These are phyloP conservation scores for Hymenoscyphus fraxineus DNA, from an alignment of 2,329 filamentous ascomycete species.

Conservation along the genomic window DNA sequence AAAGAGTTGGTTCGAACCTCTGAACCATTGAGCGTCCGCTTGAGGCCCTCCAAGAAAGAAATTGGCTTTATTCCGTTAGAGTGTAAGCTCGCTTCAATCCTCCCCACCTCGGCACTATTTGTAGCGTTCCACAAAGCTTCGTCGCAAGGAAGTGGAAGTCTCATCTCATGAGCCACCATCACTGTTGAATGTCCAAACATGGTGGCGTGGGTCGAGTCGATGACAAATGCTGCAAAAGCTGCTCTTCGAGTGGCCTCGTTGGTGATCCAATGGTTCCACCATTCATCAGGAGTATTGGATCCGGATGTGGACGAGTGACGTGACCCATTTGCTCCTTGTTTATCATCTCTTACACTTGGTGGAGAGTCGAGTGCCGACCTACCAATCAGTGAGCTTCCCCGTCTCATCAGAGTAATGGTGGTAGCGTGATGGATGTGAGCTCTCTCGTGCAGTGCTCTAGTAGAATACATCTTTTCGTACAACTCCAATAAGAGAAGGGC, in stretches of 20 bases:
- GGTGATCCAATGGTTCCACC: constrained; percentile 95
- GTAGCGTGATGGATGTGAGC: constrained; percentile 97
- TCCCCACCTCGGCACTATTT: constrained; percentile 79
- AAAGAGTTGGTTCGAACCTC: constrained; percentile 89
- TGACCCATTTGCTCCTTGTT: constrained; percentile 46
- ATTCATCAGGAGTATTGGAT: constrained; percentile 74
- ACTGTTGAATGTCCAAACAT: constrained; percentile 98
- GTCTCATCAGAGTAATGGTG: constrained; percentile 89
- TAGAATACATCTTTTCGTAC: constrained; percentile 98
- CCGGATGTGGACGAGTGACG: constrained; percentile 61
- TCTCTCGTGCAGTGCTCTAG: constrained; percentile 83
- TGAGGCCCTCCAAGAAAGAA: constrained; percentile 86
- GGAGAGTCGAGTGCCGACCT: constrained; percentile 81
- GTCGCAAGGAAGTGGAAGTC: constrained; percentile 85
- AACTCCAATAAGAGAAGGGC: constrained; percentile 82
- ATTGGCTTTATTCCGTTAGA: constrained; percentile 79
- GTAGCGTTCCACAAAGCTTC: constrained; percentile 89
- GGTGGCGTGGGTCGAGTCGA: constrained; percentile 93
- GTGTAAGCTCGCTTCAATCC: constrained; percentile 75
- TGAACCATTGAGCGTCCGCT: constrained; percentile 81
- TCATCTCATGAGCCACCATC: constrained; percentile 96
- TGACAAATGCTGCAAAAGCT: constrained; percentile 89
- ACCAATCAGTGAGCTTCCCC: constrained; percentile 86
- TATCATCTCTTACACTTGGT: constrained; percentile 56
- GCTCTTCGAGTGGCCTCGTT: constrained; percentile 86